Percentiles rank a stretch among this genome's conserved stretches.
Conservation (phyloP, 331 rosid species). For the Erythrophleum ivorense region DNA sequence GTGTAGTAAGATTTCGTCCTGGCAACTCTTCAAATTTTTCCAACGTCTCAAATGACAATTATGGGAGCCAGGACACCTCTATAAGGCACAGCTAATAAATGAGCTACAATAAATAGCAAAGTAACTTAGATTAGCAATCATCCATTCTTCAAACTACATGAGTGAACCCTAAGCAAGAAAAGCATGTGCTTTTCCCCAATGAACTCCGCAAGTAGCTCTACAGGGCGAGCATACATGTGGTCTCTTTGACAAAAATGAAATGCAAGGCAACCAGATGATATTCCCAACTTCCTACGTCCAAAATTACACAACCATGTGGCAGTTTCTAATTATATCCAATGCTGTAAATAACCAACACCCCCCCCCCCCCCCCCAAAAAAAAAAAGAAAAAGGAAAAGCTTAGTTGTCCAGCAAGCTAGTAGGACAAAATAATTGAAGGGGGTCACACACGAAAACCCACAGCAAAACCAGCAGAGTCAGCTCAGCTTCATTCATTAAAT, state of each 20-base stretch:
- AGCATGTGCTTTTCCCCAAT: conserved; percentile 49
- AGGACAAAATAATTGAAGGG: conserved; percentile 36
- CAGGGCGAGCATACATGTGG: conserved; percentile 52
- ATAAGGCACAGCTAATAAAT: conserved; percentile 15
- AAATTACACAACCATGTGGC: conserved; percentile 37
- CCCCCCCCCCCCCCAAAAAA: neutral
- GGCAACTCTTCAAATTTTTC: conserved; percentile 26
- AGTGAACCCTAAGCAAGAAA: conserved; percentile 45
- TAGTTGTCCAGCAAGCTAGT: conserved; percentile 30
- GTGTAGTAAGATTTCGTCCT: conserved; percentile 23
- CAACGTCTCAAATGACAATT: conserved; percentile 32
- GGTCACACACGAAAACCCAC: conserved; percentile 33
- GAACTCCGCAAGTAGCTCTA: conserved; percentile 44
- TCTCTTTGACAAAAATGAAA: conserved; percentile 37
- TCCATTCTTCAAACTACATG: conserved; percentile 7
- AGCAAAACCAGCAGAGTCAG: conserved; percentile 34
- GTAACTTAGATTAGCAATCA: conserved; percentile 25
- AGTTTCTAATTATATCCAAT: conserved; percentile 37
- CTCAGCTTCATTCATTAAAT: conserved; percentile 33
- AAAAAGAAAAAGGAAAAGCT: neutral
- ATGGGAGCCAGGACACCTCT: conserved; percentile 3
- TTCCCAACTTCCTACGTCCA: conserved; percentile 20
- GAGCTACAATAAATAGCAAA: conserved; percentile 29
- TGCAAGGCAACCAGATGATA: conserved; percentile 30
- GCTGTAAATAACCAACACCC: conserved; percentile 8